Percentiles rank a stretch among this genome's conserved stretches.
phyloP scores from a whole-genome alignment of 805 yeast species.

The Wickerhamomyces queroliae region DNA sequence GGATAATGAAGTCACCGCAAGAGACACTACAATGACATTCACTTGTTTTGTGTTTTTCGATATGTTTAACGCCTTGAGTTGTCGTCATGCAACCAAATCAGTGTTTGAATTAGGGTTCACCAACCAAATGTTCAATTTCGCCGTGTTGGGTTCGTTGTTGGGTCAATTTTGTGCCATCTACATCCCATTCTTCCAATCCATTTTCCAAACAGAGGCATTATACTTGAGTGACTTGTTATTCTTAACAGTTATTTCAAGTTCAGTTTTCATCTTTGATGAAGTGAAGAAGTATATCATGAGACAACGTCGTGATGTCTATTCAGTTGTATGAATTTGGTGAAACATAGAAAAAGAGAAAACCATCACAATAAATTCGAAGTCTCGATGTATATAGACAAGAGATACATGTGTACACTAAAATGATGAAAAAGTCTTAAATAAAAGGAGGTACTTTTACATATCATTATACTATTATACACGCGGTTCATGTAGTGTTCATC shows the following conservation, averaged over 20 bases:
- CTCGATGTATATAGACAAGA: too few species aligned
- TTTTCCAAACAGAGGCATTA: conserved; percentile 94
- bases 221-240: conserved; percentile 62
- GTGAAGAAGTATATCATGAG: conserved; percentile 45
- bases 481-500: too few species aligned
- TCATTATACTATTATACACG: conserved; percentile 39
- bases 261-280: conserved; percentile 86
- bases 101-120: conserved; percentile 74
- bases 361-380: background rate
- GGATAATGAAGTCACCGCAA: conserved; percentile 75
- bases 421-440: too few species aligned
- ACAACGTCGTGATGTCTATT: conserved; percentile 14
- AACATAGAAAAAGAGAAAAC: conserved; percentile 1
- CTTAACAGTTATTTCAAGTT: conserved; percentile 59
- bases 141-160: conserved; percentile 79
- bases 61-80: conserved; percentile 93
- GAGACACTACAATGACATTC: conserved; percentile 99
- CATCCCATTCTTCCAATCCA: conserved; percentile 84
- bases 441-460: background rate
- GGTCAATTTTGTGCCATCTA: conserved; percentile 95
- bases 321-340: conserved; percentile 18
- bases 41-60: conserved; percentile 95
- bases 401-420: too few species aligned
- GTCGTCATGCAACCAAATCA: conserved; percentile 84
- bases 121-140: conserved; percentile 88